Conservation (phyloP, 2,329 filamentous ascomycete species). For the Verruconis gallopava region DNA sequence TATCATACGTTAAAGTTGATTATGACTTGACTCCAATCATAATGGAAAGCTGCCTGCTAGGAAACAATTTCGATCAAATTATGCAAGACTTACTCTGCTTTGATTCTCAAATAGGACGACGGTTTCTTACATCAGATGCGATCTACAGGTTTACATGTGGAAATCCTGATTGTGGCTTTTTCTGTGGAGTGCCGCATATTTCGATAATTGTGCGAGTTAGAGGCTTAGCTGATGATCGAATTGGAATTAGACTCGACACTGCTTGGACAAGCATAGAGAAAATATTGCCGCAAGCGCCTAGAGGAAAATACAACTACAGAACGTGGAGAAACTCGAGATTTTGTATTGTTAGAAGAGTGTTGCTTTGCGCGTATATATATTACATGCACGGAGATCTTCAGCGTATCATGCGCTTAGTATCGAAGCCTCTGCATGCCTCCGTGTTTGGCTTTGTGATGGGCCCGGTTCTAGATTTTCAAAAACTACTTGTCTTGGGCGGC, state of each 20-base stretch:
- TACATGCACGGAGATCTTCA: background rate
- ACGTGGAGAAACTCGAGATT: background rate
- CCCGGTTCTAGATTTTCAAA: background rate
- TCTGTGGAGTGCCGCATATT: constrained; percentile 11
- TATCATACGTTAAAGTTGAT: too few relatives aligned
- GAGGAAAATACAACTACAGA: background rate
- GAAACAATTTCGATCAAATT: constrained; percentile 13
- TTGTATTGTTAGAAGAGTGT: background rate
- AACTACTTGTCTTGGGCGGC: background rate
- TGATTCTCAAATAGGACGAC: constrained; percentile 12
- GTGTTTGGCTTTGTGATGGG: background rate
- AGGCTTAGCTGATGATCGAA: constrained; percentile 11
- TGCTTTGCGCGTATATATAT: background rate
- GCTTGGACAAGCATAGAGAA: constrained; percentile 10
- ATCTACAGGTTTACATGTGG: constrained; percentile 13
- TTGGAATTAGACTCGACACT: constrained; percentile 10
- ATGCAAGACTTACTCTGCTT: constrained; percentile 13
- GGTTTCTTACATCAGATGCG: constrained; percentile 11
- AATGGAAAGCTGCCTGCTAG: constrained; percentile 12
- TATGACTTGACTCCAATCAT: too few relatives aligned
- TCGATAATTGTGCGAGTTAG: constrained; percentile 11
- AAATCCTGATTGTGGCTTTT: constrained; percentile 11
- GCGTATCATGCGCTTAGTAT: background rate
- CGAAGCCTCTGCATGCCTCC: background rate
- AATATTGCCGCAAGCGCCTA: background rate